Percentiles rank a stretch among this genome's conserved stretches.
Evolutionary conservation across 2,329 filamentous ascomycete genomes (phyloP).

Genomic region (Trichothecium sympodiale): DNA sequence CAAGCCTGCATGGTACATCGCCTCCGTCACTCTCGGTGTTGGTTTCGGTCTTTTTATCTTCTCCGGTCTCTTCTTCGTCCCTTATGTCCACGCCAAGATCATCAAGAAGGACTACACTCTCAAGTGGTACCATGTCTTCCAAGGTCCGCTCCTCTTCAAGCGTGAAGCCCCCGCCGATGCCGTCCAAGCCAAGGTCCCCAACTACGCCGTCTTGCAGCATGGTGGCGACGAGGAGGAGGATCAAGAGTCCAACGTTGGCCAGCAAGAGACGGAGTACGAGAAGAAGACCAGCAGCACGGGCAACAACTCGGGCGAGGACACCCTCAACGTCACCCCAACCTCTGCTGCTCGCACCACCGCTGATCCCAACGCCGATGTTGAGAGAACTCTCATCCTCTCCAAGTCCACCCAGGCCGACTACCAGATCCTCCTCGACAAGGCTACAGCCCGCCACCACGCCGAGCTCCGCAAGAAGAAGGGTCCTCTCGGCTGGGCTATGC

Average conservation of each 20-base stretch:
- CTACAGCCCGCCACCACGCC: conserved; percentile 46
- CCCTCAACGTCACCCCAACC: conserved; percentile 16
- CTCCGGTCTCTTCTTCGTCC: conserved; percentile 61
- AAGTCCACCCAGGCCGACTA: conserved; percentile 44
- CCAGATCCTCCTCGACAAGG: conserved; percentile 49
- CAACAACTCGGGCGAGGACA: conserved; percentile 31
- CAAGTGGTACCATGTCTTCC: conserved; percentile 50
- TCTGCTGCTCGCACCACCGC: conserved; percentile 20
- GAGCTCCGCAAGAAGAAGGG: conserved; percentile 51
- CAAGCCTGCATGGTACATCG: conserved; percentile 58
- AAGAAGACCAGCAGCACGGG: conserved; percentile 14
- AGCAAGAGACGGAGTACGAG: conserved; percentile 14
- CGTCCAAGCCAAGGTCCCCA: conserved; percentile 48
- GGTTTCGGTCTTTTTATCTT: conserved; percentile 49
- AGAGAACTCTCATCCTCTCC: conserved; percentile 30
- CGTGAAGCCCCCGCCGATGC: conserved; percentile 43
- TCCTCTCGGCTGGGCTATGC: conserved; percentile 76
- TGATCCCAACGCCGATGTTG: conserved; percentile 18
- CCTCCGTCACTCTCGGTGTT: conserved; percentile 51
- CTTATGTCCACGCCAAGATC: conserved; percentile 54
- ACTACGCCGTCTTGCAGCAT: conserved; percentile 69
- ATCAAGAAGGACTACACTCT: conserved; percentile 58
- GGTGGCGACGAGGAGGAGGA: conserved; percentile 33
- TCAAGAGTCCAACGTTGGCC: conserved; percentile 13
- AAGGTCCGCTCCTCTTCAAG: conserved; percentile 53